Conservation (phyloP, 2,329 filamentous ascomycete species). For the Curvularia spicifera region DNA sequence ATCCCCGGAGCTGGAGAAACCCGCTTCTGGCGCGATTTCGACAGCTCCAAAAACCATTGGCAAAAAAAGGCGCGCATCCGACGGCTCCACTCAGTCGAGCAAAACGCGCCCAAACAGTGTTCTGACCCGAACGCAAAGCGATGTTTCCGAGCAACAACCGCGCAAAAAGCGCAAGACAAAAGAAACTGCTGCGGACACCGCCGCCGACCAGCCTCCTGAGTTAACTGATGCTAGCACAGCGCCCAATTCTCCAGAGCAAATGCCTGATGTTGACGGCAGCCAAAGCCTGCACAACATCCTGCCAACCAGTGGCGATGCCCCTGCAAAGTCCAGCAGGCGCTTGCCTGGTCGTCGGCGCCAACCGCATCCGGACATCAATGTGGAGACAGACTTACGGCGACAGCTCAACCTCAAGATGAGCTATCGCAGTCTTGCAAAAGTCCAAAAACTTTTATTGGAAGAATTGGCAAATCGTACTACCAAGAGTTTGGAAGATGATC, state of each 20-base stretch:
- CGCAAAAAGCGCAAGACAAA: constrained; percentile 47
- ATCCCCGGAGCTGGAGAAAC: constrained; percentile 32
- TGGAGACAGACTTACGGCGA: constrained; percentile 60
- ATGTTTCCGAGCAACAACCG: constrained; percentile 45
- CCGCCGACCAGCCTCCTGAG: constrained; percentile 43
- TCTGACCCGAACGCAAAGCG: constrained; percentile 45
- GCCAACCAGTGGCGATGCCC: constrained; percentile 45
- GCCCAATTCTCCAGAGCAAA: constrained; percentile 46
- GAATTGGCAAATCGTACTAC: constrained; percentile 68
- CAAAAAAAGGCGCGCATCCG: constrained; percentile 46
- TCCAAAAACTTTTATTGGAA: constrained; percentile 68
- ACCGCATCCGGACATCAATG: constrained; percentile 53
- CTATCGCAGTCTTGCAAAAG: constrained; percentile 67
- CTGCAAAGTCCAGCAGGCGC: constrained; percentile 46
- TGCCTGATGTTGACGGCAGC: constrained; percentile 42
- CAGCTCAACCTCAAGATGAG: constrained; percentile 70
- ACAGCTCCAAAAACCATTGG: constrained; percentile 31
- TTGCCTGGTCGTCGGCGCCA: constrained; percentile 55
- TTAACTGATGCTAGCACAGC: constrained; percentile 47
- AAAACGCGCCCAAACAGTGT: constrained; percentile 44
- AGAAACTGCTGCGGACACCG: constrained; percentile 34
- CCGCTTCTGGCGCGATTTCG: constrained; percentile 27
- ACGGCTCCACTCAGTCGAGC: constrained; percentile 41
- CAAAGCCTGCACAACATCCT: constrained; percentile 45
- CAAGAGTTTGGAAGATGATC: constrained; percentile 63